phyloP scores from a whole-genome alignment of 2,329 filamentous ascomycete genomes.

The Epichloe festucae region DNA sequence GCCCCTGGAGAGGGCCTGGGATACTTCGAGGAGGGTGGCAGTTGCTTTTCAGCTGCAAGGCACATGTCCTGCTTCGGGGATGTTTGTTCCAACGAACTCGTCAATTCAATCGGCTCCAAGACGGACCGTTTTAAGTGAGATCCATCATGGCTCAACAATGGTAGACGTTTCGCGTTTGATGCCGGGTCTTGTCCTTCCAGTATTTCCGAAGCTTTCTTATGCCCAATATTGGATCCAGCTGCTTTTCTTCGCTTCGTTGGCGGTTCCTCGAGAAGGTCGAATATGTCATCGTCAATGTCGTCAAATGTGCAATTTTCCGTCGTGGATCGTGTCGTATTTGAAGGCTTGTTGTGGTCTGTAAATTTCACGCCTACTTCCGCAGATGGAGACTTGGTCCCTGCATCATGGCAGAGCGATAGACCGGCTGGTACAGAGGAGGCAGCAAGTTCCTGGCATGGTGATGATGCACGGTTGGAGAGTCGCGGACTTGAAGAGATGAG shows the following conservation, averaged over 20 bases:
- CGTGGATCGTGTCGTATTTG: background rate
- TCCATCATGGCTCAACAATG: background rate
- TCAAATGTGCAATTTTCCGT: background rate
- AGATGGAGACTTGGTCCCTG: background rate
- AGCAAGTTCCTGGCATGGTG: background rate
- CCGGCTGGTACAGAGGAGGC: background rate
- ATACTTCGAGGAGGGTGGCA: background rate
- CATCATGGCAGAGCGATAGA: background rate
- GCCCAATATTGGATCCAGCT: background rate
- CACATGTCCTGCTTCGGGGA: background rate
- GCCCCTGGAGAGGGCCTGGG: background rate
- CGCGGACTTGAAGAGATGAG: constrained; percentile 25
- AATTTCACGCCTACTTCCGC: background rate
- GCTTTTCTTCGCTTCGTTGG: constrained; percentile 1
- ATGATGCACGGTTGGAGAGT: background rate
- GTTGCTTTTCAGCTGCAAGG: background rate
- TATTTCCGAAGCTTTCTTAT: background rate
- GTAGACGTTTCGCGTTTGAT: background rate
- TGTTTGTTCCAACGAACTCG: constrained; percentile 19
- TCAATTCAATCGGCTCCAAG: constrained; percentile 22
- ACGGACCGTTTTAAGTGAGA: background rate
- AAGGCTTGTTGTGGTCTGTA: background rate
- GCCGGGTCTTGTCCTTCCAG: no score
- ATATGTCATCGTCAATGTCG: background rate
- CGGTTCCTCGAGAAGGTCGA: background rate